phyloP scores from a whole-genome alignment of 768 basidiomycete species.

The Kwoniella sp. region DNA sequence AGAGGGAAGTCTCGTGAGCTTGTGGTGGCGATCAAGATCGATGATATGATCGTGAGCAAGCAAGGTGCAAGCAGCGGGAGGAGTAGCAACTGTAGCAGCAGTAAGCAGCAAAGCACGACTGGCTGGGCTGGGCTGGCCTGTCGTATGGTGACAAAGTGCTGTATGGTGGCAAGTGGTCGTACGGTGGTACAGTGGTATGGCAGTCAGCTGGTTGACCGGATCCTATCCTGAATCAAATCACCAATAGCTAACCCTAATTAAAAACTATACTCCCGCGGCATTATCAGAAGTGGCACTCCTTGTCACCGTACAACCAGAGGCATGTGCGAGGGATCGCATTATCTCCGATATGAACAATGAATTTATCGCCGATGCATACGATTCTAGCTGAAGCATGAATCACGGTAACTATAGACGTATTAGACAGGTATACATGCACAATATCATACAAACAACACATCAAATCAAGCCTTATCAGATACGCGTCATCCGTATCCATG shows the following conservation, averaged over 20 bases:
- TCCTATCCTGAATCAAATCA: constrained; percentile 10
- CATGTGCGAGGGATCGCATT: background rate
- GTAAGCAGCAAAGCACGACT: background rate
- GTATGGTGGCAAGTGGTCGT: background rate
- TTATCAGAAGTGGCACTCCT: constrained; percentile 14
- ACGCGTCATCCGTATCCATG: background rate
- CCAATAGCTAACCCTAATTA: background rate
- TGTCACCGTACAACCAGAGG: background rate
- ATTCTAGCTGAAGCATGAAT: too few relatives aligned
- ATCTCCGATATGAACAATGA: constrained; percentile 15
- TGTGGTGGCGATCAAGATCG: constrained; percentile 15
- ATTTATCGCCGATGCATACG: constrained; percentile 26
- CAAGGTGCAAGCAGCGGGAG: background rate
- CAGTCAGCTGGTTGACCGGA: background rate
- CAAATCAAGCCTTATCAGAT: background rate
- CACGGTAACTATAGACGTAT: too few relatives aligned
- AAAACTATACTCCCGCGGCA: constrained; percentile 5
- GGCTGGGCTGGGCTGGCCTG: background rate
- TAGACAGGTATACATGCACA: constrained; percentile 7
- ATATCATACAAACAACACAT: constrained; percentile 16
- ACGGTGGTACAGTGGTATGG: background rate
- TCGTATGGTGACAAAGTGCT: background rate
- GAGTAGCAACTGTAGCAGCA: background rate
- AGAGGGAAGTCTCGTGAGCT: background rate
- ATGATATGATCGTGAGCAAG: constrained; percentile 1